Percentiles rank a stretch among this genome's conserved stretches.
Conservation (phyloP, 2,329 filamentous ascomycete species). For the Myrmaecium sp. region DNA sequence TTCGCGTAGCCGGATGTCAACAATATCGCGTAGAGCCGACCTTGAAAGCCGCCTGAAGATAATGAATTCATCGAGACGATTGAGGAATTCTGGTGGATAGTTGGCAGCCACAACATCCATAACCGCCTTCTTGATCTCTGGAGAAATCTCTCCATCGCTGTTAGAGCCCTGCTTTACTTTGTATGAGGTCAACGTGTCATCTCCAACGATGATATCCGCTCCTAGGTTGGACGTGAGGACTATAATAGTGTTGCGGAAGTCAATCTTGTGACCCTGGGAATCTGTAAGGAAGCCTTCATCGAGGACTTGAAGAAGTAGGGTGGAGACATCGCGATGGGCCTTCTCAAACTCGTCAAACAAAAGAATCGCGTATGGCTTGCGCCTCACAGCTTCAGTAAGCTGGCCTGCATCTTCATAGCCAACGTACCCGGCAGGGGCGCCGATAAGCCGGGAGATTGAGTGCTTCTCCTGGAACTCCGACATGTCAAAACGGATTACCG, state of each 20-base stretch:
- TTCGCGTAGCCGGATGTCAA: constrained; percentile 78
- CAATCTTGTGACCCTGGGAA: constrained; percentile 87
- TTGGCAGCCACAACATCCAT: constrained; percentile 66
- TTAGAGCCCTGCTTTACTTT: constrained; percentile 40
- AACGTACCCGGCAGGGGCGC: constrained; percentile 83
- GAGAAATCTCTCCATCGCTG: constrained; percentile 50
- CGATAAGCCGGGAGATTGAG: constrained; percentile 83
- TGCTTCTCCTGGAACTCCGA: constrained; percentile 96
- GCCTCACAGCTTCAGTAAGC: constrained; percentile 81
- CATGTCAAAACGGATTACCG: constrained; percentile 94
- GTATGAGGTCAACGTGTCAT: constrained; percentile 47
- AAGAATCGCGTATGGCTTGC: constrained; percentile 88
- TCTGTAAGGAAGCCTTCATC: constrained; percentile 95
- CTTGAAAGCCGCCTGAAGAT: constrained; percentile 76
- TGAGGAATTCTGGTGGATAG: constrained; percentile 87
- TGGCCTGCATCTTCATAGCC: constrained; percentile 96
- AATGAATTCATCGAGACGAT: constrained; percentile 93
- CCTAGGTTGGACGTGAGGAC: constrained; percentile 92
- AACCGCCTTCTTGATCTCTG: constrained; percentile 58
- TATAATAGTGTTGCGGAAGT: constrained; percentile 93
- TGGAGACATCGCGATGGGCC: constrained; percentile 85
- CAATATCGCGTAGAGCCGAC: constrained; percentile 70
- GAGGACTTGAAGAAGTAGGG: constrained; percentile 79
- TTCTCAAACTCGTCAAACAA: constrained; percentile 98
- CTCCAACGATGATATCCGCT: constrained; percentile 73